These are phyloP conservation scores for Stereocaulon alpinum DNA, from an alignment of 495 filamentous ascomycete genomes.

Conservation along the genomic window DNA sequence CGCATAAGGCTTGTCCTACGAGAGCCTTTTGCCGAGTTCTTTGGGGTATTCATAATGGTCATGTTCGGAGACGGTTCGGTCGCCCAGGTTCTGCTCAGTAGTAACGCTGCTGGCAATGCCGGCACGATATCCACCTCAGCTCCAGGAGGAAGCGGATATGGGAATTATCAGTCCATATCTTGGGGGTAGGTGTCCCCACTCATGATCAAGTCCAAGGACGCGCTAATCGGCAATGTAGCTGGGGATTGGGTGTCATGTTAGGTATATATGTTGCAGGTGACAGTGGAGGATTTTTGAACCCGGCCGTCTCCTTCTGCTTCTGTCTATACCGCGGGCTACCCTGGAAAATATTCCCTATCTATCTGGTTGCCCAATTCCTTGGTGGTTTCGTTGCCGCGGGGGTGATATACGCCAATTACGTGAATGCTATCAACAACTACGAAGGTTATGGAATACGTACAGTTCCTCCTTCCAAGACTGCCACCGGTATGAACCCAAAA, in stretches of 20 bases:
- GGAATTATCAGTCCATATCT: slow-evolving; percentile 49
- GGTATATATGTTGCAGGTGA: slow-evolving; percentile 49
- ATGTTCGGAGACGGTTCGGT: slow-evolving; percentile 53
- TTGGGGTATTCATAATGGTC: slow-evolving; percentile 52
- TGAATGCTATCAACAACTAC: slow-evolving; percentile 40
- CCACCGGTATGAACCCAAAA: slow-evolving; percentile 32
- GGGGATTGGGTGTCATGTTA: slow-evolving; percentile 51
- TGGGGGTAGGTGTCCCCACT: slow-evolving; percentile 41
- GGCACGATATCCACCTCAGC: slow-evolving; percentile 9
- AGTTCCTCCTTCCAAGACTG: slow-evolving; percentile 44
- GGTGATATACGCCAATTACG: slow-evolving; percentile 49
- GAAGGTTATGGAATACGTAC: slow-evolving; percentile 46
- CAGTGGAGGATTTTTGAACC: slow-evolving; percentile 54
- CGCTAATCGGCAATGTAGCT: slow-evolving; percentile 14
- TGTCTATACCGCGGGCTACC: slow-evolving; percentile 53
- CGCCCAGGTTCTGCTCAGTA: slow-evolving; percentile 48
- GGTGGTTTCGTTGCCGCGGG: slow-evolving; percentile 45
- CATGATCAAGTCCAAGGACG: background rate
- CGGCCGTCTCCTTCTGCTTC: slow-evolving; percentile 52
- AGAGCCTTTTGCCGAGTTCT: slow-evolving; percentile 54
- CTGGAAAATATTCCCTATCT: slow-evolving; percentile 49
- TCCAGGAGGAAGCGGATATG: slow-evolving; percentile 34
- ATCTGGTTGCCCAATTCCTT: slow-evolving; percentile 42
- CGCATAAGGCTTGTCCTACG: slow-evolving; percentile 35
- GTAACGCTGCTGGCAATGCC: slow-evolving; percentile 13